These are phyloP conservation scores for Amanita jacksonii DNA, from an alignment of 768 basidiomycete genomes.

Conservation along the genomic window DNA sequence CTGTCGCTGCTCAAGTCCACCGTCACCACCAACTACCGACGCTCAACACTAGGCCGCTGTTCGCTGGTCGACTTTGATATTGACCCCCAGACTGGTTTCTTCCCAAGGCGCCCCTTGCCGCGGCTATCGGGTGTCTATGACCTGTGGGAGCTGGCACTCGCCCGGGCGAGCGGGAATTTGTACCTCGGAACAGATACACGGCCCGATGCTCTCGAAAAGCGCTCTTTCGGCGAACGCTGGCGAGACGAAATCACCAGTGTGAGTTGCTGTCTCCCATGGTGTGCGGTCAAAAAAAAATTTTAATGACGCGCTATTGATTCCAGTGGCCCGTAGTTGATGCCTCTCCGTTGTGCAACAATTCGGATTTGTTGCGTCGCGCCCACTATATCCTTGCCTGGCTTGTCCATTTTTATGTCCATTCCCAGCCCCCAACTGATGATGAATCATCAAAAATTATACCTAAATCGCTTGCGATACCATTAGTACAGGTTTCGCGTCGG, in stretches of 20 bases:
- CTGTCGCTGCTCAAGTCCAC: constrained; percentile 37
- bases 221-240: constrained; percentile 58
- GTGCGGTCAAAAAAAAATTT: constrained; percentile 4
- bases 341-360: constrained; percentile 38
- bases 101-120: constrained; percentile 59
- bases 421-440: constrained; percentile 37
- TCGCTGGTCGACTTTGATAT: constrained; percentile 44
- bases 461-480: constrained; percentile 64
- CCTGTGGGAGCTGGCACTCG: constrained; percentile 66
- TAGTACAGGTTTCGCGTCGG: constrained; percentile 62
- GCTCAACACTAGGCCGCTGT: constrained; percentile 22
- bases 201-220: constrained; percentile 36
- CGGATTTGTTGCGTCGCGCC: constrained; percentile 67
- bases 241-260: constrained; percentile 53
- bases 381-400: constrained; percentile 88
- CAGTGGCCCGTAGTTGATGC: constrained; percentile 70
- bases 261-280: constrained; percentile 3
- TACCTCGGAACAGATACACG: constrained; percentile 49
- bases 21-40: constrained; percentile 23
- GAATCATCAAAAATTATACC: constrained; percentile 51
- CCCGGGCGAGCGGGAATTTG: constrained; percentile 41
- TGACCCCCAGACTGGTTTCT: constrained; percentile 67
- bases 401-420: constrained; percentile 86
- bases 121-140: constrained; percentile 42
- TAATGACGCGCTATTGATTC: constrained; percentile 4